Base-by-base conservation (phyloP, 108 stramenopile species). In the Cyclotella kingstonii region DNA sequence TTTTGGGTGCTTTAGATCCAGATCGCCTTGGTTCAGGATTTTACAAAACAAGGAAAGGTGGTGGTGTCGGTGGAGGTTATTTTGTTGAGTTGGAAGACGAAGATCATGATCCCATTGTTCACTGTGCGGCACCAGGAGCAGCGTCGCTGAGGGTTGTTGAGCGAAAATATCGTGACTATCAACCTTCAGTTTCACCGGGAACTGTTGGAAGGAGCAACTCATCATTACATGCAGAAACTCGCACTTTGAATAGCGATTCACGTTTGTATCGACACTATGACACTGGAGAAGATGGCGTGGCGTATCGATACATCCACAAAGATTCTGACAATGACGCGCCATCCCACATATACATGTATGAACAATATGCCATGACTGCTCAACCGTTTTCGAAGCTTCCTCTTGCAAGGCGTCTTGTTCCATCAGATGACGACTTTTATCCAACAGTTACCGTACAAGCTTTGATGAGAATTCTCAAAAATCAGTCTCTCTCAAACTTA, bases 1-100 rank as follows among this genome's bases (percentile, higher is more conserved):
- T 91, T 17, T 69, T 99, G 12, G 98, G 98, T 45, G 97, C 98
- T 7, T 62, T 99, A 8, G 97, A 98, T 73, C 98, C 98, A 26
- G 90, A 94, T 72, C 60, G 84, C 30, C 82, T 85, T 57, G 76
- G 78, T 11, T 61, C 71, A 10, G 63, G 82, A 21, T 82, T 78
- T 19, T 68, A 80, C 8, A 86, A 77, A 49, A 55, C 83, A n/a
- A 69, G 85, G 38, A 84, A 89, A 71, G 82, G 83, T 38, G 87
- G 90, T n/a, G 90, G 82, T 29, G 81, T 79, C 30, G 88, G 91
- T 22, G 85, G 87, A 12, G 89, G 85, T 9, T 91, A 90, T 63
- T 91, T 91, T 51, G 71, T 85, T 18, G 78, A 86, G 50, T 49
- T 54, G 18, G 80, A 83, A 19, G 73, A 77, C 28, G 58, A 68